Base-by-base conservation (phyloP, 176 grass and related monocot species). In the Phoenix roebelenii region DNA sequence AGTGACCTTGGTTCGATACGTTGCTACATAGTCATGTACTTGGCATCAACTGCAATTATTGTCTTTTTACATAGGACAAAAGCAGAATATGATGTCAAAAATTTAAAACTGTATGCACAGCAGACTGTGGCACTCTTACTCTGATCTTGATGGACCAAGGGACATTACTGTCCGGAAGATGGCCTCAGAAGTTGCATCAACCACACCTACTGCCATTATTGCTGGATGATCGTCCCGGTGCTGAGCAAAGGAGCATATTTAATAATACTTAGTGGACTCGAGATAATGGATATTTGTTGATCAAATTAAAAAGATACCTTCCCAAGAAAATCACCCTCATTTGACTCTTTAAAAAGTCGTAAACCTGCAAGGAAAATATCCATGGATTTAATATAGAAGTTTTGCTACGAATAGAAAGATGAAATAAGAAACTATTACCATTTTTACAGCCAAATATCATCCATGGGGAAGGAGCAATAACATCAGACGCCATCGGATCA, bases 401-500 rank as follows among this genome's bases (percentile, higher is more conserved):
- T 44, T 44, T 14, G 35, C 9, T 14, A 9, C 35, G 9, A 12
- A 3, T 1, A 44, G 35, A 44, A 44, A 35, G 51, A 73, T 24
- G 63, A 71, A 19, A 20, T 54, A 73, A 79, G 29, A 48, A 74
- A 20, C 15, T 23, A 60, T 60, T 80, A 97, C 92, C 92, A 18
- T 97, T 97, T 75, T 59, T 83, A 52, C 87, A 91, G 67, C 87
- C 87, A 75, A 97, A 88, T 82, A 97, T 91, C 74, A 75, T 88
- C 92, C 92, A 97, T 22, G 84, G 70, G 59, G 92, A 87, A 76
- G 92, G 92, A 50, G 92, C 92, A 63, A 97, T 82, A 57, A 91
- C 92, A 72, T 97, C 92, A 75, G 87, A 88, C 59, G 87, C 72
- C 68, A 88, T 88, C 58, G 80, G 92, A 68, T 97, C 92, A 0